These are phyloP conservation scores for Lophiotrema nucula DNA, from an alignment of 495 filamentous ascomycete species.

Conservation along the genomic window DNA sequence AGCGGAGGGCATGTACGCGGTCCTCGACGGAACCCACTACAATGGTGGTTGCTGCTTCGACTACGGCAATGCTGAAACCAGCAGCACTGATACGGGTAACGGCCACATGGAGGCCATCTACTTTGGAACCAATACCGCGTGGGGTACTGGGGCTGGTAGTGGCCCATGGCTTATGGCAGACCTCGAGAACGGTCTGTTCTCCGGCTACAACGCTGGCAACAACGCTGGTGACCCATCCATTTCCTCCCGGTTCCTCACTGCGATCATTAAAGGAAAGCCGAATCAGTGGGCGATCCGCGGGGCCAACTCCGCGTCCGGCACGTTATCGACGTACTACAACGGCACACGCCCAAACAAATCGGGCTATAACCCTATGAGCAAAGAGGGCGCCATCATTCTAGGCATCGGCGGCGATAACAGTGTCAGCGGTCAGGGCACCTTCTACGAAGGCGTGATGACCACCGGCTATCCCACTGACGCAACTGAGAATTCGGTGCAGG, in stretches of 20 bases:
- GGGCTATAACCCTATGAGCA: slow-evolving; percentile 60
- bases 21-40: slow-evolving; percentile 60
- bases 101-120: slow-evolving; percentile 65
- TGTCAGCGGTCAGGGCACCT: slow-evolving; percentile 54
- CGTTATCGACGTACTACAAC: slow-evolving; percentile 55
- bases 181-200: slow-evolving; percentile 61
- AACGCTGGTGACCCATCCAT: slow-evolving; percentile 52
- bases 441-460: slow-evolving; percentile 63
- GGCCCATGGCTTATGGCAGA: slow-evolving; percentile 64
- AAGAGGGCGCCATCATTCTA: slow-evolving; percentile 61
- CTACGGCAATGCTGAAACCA: slow-evolving; percentile 61
- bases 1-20: slow-evolving; percentile 59
- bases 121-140: slow-evolving; percentile 50
- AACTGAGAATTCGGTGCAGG: slow-evolving; percentile 56
- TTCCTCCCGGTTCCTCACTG: slow-evolving; percentile 52
- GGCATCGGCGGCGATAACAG: slow-evolving; percentile 61
- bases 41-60: slow-evolving; percentile 60
- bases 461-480: slow-evolving; percentile 56
- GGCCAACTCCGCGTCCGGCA: slow-evolving; percentile 52
- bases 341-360: slow-evolving; percentile 47
- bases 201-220: slow-evolving; percentile 42
- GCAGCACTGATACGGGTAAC: slow-evolving; percentile 52
- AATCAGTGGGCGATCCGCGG: slow-evolving; percentile 57
- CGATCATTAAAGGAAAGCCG: slow-evolving; percentile 52
- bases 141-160: slow-evolving; percentile 53